A percentile compares a stretch with the other conserved stretches of the same genome.
Conservation (phyloP, 2,329 filamentous ascomycete genomes). For the Hymenoscyphus scutula region DNA sequence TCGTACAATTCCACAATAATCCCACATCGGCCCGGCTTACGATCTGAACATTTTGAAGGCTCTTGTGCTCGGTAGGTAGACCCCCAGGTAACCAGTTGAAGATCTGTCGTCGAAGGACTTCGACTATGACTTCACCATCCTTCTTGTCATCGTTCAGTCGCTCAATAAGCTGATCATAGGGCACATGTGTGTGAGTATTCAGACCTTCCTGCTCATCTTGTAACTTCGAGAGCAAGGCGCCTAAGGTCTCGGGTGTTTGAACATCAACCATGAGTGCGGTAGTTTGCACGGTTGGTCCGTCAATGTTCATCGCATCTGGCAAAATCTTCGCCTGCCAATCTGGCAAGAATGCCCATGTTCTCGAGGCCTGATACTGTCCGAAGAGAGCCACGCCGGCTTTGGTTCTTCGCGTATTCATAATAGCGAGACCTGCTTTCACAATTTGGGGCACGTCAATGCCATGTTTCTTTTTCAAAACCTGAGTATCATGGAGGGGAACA, state of each 20-base stretch:
- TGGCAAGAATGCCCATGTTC: slow-evolving; percentile 18
- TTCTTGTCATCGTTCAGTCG: slow-evolving; percentile 7
- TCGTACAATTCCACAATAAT: slow-evolving; percentile 19
- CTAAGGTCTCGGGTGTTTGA: background rate
- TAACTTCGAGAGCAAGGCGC: slow-evolving; percentile 6
- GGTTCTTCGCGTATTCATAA: slow-evolving; percentile 12
- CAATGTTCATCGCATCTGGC: slow-evolving; percentile 17
- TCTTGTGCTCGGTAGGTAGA: slow-evolving; percentile 1
- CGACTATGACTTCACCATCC: slow-evolving; percentile 15
- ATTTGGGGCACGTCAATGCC: slow-evolving; percentile 19
- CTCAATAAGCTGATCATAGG: slow-evolving; percentile 9
- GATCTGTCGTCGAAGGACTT: slow-evolving; percentile 14
- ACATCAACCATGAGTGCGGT: slow-evolving; percentile 2
- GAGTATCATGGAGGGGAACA: slow-evolving; percentile 10
- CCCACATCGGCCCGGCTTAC: slow-evolving; percentile 17
- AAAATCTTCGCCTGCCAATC: slow-evolving; percentile 15
- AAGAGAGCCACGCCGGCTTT: slow-evolving; percentile 15
- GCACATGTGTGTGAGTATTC: slow-evolving; percentile 14
- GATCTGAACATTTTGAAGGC: slow-evolving; percentile 12
- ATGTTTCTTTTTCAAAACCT: slow-evolving; percentile 15
- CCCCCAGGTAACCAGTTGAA: slow-evolving; percentile 19
- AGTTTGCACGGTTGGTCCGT: slow-evolving; percentile 16
- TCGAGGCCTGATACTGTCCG: slow-evolving; percentile 16
- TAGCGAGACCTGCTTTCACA: slow-evolving; percentile 16
- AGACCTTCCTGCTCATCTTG: slow-evolving; percentile 16